A percentile compares a stretch with the other conserved stretches of the same genome.
Evolutionary conservation across 225 moss, liverwort and hornwort species (phyloP).

Genomic region (Climacium dendroides): DNA sequence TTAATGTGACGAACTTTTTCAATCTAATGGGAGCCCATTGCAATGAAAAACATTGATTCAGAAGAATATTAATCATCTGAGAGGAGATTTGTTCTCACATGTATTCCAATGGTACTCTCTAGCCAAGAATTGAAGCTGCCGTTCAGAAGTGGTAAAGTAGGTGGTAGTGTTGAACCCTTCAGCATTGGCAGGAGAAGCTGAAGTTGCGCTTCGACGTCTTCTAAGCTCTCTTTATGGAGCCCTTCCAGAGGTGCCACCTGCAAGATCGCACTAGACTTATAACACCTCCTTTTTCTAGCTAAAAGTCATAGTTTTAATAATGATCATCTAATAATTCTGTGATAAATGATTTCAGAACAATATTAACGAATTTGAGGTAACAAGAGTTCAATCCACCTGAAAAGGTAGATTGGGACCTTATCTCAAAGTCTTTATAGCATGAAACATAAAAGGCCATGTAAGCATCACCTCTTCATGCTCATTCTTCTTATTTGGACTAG

Average conservation of each 20-base stretch:
- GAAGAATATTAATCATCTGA: not conserved
- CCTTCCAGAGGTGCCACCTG: constrained; percentile 83
- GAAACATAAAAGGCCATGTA: not conserved
- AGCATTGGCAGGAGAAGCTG: constrained; percentile 49
- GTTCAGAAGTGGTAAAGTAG: constrained; percentile 53
- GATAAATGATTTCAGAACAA: not conserved
- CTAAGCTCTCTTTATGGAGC: constrained; percentile 64
- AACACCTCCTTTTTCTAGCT: not conserved
- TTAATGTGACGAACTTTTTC: not conserved
- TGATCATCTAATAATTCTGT: not conserved
- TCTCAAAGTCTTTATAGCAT: not conserved
- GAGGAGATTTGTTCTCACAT: constrained; percentile 14
- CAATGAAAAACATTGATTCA: not conserved
- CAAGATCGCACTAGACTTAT: not conserved
- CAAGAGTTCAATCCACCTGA: not conserved
- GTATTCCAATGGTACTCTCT: constrained; percentile 28
- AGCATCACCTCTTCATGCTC: not conserved
- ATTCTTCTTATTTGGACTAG: not conserved
- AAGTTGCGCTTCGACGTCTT: constrained; percentile 78
- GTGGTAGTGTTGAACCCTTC: constrained; percentile 41
- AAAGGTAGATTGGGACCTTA: not conserved
- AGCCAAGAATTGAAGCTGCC: constrained; percentile 84
- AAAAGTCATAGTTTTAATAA: not conserved
- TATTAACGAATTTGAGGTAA: not conserved
- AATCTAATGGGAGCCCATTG: not conserved